phyloP scores from a whole-genome alignment of 2,329 filamentous ascomycete species.

The Verticillium alfalfae region DNA sequence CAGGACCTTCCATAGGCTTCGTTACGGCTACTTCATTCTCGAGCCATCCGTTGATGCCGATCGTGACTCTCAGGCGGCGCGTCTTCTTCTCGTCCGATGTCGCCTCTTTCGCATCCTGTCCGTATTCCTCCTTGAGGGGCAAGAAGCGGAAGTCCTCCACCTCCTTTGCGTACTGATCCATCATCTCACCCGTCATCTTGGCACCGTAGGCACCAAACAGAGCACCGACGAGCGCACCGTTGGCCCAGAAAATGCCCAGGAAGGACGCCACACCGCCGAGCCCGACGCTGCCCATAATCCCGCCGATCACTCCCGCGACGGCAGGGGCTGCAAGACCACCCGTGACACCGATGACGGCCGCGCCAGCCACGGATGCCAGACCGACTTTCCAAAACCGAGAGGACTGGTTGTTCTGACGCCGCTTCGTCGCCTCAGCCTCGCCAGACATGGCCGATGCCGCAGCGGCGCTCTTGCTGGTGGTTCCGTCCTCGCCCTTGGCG shows the following conservation, averaged over 20 bases:
- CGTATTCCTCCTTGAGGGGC: slow-evolving; percentile 53
- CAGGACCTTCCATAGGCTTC: slow-evolving; percentile 73
- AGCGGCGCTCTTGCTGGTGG: slow-evolving; percentile 20
- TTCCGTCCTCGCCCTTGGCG: slow-evolving; percentile 20
- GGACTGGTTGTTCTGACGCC: slow-evolving; percentile 63
- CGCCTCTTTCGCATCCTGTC: slow-evolving; percentile 19
- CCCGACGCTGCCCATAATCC: slow-evolving; percentile 78
- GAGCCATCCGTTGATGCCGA: slow-evolving; percentile 86
- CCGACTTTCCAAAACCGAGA: slow-evolving; percentile 85
- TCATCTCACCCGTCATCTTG: slow-evolving; percentile 72
- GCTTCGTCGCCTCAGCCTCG: slow-evolving; percentile 70
- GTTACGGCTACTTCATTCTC: slow-evolving; percentile 68
- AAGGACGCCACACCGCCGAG: slow-evolving; percentile 83
- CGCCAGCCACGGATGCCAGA: slow-evolving; percentile 80
- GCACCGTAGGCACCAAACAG: slow-evolving; percentile 88
- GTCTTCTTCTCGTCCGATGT: slow-evolving; percentile 21
- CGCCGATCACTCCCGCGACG: slow-evolving; percentile 79
- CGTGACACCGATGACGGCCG: slow-evolving; percentile 84
- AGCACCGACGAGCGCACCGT: slow-evolving; percentile 76
- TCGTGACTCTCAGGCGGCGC: slow-evolving; percentile 67
- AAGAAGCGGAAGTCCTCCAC: slow-evolving; percentile 80
- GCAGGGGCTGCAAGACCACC: slow-evolving; percentile 86
- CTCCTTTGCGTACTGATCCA: slow-evolving; percentile 81
- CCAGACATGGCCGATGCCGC: slow-evolving; percentile 51
- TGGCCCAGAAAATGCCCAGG: slow-evolving; percentile 79